Base-by-base conservation (phyloP, 2,329 filamentous ascomycete genomes). In the Diaporthe ilicicola region DNA sequence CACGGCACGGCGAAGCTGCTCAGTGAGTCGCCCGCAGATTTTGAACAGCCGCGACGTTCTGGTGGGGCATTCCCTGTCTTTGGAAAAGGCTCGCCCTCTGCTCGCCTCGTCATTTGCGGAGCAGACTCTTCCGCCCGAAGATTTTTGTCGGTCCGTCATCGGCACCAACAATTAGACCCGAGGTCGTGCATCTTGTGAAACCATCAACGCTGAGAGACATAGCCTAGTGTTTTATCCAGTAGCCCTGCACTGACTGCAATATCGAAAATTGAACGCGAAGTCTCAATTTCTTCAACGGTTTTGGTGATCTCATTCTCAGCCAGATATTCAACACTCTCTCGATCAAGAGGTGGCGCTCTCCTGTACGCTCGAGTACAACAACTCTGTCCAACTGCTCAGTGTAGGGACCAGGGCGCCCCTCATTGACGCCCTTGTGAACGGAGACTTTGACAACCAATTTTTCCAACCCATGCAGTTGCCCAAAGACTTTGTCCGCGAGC, bases 131-230 rank as follows among this genome's bases (percentile, higher is more conserved):
- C 65, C 65, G 39, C 65, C 39, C 48, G 44, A 67, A 56, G 37
- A 67, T 27, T 67, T 44, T 62, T 62, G 56, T 62, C 56, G 56
- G 56, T 62, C 56, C 56, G 56, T 62, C 42, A 62, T 62, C 56
- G 56, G 56, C 56, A 62, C n/a, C 42, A 48, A 62, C 42, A 62
- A 48, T 17, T 22, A 48, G 56, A 24, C 29, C 56, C 56, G 56
- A 39, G 42, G 29, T 17, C 10, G 27, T 32, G 39, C 24, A 13
- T 12, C 4, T 46, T 10, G 39, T 32, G 56, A 62, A 62, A 46
- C 39, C 27, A 34, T 32, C 27, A 42, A 24, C n/a, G 17, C 42
- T 9, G 9, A 61, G 9, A 34, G 32, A 34, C n/a, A n/a, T 13
- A 46, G 39, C 17, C 39, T 15, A 61, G 27, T 10, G 10, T 46